Evolutionary conservation across 371 early-diverging fungal species (phyloP).

Genomic region (Syncephalis fuscata): DNA sequence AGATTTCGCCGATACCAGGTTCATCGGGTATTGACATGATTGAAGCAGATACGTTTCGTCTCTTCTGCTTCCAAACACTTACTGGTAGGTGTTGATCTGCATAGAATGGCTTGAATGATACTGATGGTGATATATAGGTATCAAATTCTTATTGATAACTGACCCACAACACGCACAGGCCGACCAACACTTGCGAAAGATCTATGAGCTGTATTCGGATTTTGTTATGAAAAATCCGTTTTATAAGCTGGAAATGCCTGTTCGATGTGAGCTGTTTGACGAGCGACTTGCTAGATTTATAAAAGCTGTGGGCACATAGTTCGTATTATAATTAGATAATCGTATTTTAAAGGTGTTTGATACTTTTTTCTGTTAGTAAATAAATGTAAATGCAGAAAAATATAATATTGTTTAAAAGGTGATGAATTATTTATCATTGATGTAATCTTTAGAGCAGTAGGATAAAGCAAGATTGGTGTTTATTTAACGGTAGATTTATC

Average conservation of each 20-base stretch:
- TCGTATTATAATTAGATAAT: too few relatives aligned
- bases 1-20: constrained; percentile 68
- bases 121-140: constrained; percentile 29
- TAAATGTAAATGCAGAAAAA: too few relatives aligned
- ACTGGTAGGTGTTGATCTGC: constrained; percentile 71
- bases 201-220: constrained; percentile 87
- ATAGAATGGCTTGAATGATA: neutral
- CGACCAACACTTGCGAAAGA: constrained; percentile 49
- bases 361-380: too few relatives aligned
- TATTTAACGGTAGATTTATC: too few relatives aligned
- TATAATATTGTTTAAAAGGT: too few relatives aligned
- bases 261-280: constrained; percentile 92
- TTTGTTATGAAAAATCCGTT: constrained; percentile 98
- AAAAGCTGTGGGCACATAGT: constrained; percentile 7
- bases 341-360: too few relatives aligned
- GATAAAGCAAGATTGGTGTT: too few relatives aligned
- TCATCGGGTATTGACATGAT: constrained; percentile 81
- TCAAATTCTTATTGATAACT: constrained; percentile 80
- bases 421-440: too few relatives aligned
- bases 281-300: constrained; percentile 53
- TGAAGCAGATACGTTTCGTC: constrained; percentile 76
- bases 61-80: constrained; percentile 83
- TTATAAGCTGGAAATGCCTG: constrained; percentile 97
- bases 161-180: constrained; percentile 55
- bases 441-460: too few relatives aligned